phyloP scores from a whole-genome alignment of 2,329 filamentous ascomycete genomes.

The Colletotrichum lupini region DNA sequence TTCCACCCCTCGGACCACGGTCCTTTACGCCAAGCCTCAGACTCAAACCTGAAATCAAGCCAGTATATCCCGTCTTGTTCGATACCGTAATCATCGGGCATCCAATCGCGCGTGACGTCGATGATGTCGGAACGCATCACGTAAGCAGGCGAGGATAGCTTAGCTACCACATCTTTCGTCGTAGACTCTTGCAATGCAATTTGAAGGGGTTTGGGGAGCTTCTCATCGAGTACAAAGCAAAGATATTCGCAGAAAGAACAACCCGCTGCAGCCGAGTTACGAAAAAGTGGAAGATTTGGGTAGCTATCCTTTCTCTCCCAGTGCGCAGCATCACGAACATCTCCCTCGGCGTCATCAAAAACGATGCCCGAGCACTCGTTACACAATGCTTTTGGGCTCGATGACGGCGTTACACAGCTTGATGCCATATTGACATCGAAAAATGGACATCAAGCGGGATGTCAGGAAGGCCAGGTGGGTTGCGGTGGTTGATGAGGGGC shows the following conservation, averaged over 20 bases:
- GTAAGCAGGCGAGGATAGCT: not conserved
- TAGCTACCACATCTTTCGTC: not conserved
- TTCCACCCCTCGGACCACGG: not conserved
- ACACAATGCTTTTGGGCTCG: not conserved
- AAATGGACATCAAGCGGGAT: not conserved
- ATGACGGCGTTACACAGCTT: not conserved
- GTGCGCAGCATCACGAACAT: not conserved
- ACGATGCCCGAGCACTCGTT: not conserved
- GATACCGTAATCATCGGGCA: not conserved
- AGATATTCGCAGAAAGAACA: not conserved
- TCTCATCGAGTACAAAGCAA: not conserved
- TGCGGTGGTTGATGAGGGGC: too few relatives aligned
- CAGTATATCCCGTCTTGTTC: not conserved
- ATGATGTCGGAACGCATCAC: not conserved
- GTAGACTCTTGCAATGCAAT: not conserved
- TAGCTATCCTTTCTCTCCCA: not conserved
- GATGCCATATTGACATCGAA: not conserved
- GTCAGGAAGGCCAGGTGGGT: too few relatives aligned
- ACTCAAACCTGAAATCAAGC: not conserved
- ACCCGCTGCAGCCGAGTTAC: not conserved
- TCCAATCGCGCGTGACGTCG: not conserved
- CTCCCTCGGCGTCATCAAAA: not conserved
- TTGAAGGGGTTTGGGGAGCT: not conserved
- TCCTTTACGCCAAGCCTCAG: not conserved
- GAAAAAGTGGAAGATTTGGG: not conserved